A percentile compares a stretch with the other conserved stretches of the same genome.
Evolutionary conservation across 1,139 yeast species (phyloP).

Genomic region (Wickerhamomyces sp.): DNA sequence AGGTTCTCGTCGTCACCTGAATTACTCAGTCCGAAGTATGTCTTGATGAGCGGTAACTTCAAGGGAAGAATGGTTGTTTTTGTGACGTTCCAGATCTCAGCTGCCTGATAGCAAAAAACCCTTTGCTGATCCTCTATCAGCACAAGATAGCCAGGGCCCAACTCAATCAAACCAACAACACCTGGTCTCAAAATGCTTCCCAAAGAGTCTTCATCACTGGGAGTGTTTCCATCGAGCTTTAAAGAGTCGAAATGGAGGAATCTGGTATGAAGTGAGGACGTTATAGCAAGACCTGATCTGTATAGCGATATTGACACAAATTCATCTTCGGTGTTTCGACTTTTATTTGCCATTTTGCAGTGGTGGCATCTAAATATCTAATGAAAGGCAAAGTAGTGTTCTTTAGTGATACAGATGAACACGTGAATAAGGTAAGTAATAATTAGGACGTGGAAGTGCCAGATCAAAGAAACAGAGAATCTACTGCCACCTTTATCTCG

Average conservation of each 20-base stretch:
- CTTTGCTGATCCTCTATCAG: constrained; percentile 17
- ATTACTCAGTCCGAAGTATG: constrained; percentile 5
- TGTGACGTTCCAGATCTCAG: constrained; percentile 19
- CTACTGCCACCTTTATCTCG: too few relatives aligned
- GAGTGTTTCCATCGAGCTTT: neutral
- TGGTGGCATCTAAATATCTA: too few relatives aligned
- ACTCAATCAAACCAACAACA: constrained; percentile 22
- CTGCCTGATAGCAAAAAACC: constrained; percentile 12
- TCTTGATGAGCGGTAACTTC: constrained; percentile 14
- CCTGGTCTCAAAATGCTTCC: constrained; percentile 9
- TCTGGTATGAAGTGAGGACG: constrained; percentile 2
- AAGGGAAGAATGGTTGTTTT: constrained; percentile 25
- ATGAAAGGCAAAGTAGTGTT: too few relatives aligned
- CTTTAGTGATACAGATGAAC: too few relatives aligned
- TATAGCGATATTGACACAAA: neutral
- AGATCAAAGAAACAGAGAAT: too few relatives aligned
- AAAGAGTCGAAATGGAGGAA: constrained; percentile 7
- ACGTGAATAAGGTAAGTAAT: too few relatives aligned
- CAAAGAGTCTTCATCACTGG: neutral
- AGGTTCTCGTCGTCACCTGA: neutral
- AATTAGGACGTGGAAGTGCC: too few relatives aligned
- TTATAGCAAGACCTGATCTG: constrained; percentile 1
- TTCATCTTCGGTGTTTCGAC: neutral
- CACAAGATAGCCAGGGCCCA: constrained; percentile 26
- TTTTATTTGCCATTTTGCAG: too few relatives aligned